Base-by-base conservation (phyloP, 2,329 filamentous ascomycete genomes). In the Cladosporium colombiae region DNA sequence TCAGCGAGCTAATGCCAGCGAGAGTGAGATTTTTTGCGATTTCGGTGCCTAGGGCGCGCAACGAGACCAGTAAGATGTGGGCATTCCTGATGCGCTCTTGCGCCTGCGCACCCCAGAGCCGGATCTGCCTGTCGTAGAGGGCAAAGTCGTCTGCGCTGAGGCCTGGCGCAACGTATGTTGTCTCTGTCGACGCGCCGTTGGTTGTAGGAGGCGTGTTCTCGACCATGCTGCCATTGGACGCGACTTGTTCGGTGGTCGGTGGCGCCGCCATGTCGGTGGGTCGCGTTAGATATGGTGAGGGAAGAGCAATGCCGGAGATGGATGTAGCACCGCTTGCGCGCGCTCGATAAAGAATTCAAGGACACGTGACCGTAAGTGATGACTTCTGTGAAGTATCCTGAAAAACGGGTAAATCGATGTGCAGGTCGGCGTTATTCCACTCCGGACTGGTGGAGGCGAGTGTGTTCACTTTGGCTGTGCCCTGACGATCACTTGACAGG, bases 21-120 rank as follows among this genome's bases (percentile, higher is more conserved):
- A 99, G 87, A 21, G 97, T 94, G 25, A 99, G 88, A 76, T 98
- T 99, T 83, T 99, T 99, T 69, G 95, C 93, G 64, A 98, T 90
- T 80, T 99, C 95, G 76, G 94, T 96, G 66, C 91, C 93, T 18
- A 99, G 86, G 0, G 91, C 93, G 75, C 91, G 91, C 78, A 97
- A 88, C 33, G 89, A 93, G 71, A 99, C 89, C 68, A 99, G 87
- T 55, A 98, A 88, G 71, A 99, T 90, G 74, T 93, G 93, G 66
- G 95, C 92, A 66, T 86, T 91, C 72, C 94, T 92, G 66, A 99
- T 93, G n/a, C 69, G 71, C 77, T 96, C 91, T 78, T 99, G 95
- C 7, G 95, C 95, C 74, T 95, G 89, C 75, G 98, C 91, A 52
- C 95, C 95, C 95, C 95, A 99, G 33, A 99, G 88, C 63, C 95